These are phyloP conservation scores for Sporothrix curviconia DNA, from an alignment of 2,329 filamentous ascomycete genomes.

Conservation along the genomic window DNA sequence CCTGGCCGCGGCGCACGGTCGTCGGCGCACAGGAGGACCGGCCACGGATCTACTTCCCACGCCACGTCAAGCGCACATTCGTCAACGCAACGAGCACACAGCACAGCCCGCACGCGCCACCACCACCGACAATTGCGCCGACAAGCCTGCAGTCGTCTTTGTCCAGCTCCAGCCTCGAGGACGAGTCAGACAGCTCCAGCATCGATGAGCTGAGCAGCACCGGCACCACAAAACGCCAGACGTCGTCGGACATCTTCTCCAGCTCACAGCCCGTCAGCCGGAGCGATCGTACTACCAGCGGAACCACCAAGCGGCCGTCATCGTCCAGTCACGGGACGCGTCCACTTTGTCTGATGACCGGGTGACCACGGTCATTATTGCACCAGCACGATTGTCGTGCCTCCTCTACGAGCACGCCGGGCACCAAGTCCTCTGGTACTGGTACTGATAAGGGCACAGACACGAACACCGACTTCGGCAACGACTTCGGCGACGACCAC, in stretches of 20 bases:
- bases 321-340: background rate
- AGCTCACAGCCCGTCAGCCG: background rate
- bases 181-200: background rate
- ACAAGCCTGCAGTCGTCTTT: background rate
- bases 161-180: background rate
- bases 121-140: conserved; percentile 20
- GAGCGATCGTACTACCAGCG: background rate
- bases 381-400: conserved; percentile 23
- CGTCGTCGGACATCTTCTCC: conserved; percentile 15
- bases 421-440: too few relatives aligned
- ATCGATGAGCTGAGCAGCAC: background rate
- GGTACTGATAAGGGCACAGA: too few relatives aligned
- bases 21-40: conserved; percentile 37
- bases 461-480: background rate
- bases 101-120: conserved; percentile 22
- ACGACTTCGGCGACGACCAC: conserved; percentile 10
- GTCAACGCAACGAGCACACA: conserved; percentile 37
- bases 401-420: conserved; percentile 3
- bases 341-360: background rate
- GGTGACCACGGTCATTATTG: conserved; percentile 26
- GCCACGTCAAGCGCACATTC: conserved; percentile 47
- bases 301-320: background rate
- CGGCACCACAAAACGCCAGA: conserved; percentile 20
- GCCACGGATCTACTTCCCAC: conserved; percentile 52
- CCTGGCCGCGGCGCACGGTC: conserved; percentile 40